phyloP scores from a whole-genome alignment of 2,329 filamentous ascomycete species.

The Colletotrichum orchidophilum region DNA sequence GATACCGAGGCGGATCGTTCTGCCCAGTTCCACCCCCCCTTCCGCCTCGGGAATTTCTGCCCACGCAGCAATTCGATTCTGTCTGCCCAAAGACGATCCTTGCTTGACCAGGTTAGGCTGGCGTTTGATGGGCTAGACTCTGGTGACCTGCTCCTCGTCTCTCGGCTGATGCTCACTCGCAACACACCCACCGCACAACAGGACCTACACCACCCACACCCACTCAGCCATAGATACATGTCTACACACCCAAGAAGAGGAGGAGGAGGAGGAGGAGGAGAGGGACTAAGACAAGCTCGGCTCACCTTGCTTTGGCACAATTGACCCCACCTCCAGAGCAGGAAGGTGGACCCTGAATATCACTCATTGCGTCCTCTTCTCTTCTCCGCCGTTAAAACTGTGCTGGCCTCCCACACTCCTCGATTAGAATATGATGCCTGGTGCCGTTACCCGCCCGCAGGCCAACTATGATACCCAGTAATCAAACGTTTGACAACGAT shows the following conservation, averaged over 20 bases:
- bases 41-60: constrained; percentile 26
- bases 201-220: constrained; percentile 5
- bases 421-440: constrained; percentile 7
- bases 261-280: background rate
- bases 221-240: constrained; percentile 6
- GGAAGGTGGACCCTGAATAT: constrained; percentile 34
- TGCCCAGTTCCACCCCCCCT: constrained; percentile 28
- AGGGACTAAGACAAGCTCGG: constrained; percentile 26
- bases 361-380: constrained; percentile 18
- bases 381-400: constrained; percentile 32
- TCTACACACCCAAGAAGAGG: background rate
- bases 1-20: constrained; percentile 26
- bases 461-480: constrained; percentile 27
- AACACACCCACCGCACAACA: constrained; percentile 10
- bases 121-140: constrained; percentile 29
- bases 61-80: constrained; percentile 31
- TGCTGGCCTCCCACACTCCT: constrained; percentile 28
- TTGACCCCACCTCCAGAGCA: constrained; percentile 27
- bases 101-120: constrained; percentile 25
- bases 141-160: constrained; percentile 7
- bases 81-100: constrained; percentile 22
- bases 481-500: constrained; percentile 16
- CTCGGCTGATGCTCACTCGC: constrained; percentile 12
- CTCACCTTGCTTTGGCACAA: constrained; percentile 25
- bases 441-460: constrained; percentile 12